Evolutionary conservation across 148 eudicot species (phyloP).

Genomic region (Vaccinium myrtillus): DNA sequence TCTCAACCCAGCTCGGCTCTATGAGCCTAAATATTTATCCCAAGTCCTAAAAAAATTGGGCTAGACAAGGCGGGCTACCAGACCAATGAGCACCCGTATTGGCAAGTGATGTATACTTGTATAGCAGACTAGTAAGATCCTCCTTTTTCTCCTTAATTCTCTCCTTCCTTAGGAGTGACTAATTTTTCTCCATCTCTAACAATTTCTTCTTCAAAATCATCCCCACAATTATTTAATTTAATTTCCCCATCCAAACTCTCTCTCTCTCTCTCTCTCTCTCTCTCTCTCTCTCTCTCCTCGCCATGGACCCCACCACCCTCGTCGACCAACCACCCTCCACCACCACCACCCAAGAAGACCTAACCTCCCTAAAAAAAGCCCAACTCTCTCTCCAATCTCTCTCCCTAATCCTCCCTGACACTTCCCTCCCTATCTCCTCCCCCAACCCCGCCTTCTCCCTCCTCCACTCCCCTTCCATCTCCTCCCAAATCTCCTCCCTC

Average conservation of each 20-base stretch:
- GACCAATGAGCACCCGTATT: no score
- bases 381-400: constrained; percentile 52
- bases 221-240: no score
- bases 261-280: neutral
- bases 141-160: no score
- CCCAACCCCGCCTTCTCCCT: constrained; percentile 53
- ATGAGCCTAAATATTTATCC: no score
- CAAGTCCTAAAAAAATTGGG: no score
- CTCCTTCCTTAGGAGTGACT: no score
- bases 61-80: no score
- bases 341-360: constrained; percentile 15
- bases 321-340: constrained; percentile 5
- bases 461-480: constrained; percentile 57
- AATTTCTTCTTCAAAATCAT: no score
- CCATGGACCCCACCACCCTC: constrained; percentile 18
- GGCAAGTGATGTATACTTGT: no score
- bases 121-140: no score
- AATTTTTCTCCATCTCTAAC: no score
- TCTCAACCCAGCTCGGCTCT: no score
- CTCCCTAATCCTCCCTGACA: constrained; percentile 44
- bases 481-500: constrained; percentile 63
- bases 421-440: constrained; percentile 30
- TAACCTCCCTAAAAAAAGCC: constrained; percentile 44
- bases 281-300: neutral
- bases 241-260: neutral